These are phyloP conservation scores for Pinus taeda DNA, from an alignment of 75 land plant genomes.

Conservation along the genomic window DNA sequence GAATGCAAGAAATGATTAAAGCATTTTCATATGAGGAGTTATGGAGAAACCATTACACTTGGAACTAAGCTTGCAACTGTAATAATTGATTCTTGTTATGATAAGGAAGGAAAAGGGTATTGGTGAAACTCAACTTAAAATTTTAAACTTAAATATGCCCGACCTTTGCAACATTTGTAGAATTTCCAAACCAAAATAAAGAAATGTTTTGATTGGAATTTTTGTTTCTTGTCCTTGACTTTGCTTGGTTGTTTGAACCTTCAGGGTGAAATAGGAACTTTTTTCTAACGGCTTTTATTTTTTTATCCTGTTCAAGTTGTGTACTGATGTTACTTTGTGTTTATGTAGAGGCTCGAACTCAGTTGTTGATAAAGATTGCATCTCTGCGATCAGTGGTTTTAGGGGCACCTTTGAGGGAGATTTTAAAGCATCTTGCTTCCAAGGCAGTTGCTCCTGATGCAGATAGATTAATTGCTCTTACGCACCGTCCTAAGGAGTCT, in stretches of 20 bases:
- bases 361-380: constrained; percentile 80
- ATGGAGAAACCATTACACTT: neutral
- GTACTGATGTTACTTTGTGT: neutral
- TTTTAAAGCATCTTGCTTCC: constrained; percentile 72
- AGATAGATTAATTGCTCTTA: constrained; percentile 64
- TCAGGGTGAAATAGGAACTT: neutral
- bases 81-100: neutral
- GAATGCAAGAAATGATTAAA: neutral
- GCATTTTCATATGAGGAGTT: neutral
- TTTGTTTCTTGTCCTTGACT: neutral
- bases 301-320: neutral
- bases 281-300: neutral
- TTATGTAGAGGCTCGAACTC: constrained; percentile 49
- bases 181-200: neutral
- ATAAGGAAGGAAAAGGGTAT: neutral
- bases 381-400: constrained; percentile 94
- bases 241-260: neutral
- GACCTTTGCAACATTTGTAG: neutral
- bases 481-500: constrained; percentile 91
- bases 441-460: constrained; percentile 67
- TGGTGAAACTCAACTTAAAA: neutral
- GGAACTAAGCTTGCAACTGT: neutral
- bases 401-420: constrained; percentile 80
- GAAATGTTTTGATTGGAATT: neutral
- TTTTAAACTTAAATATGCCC: neutral